A percentile compares a stretch with the other conserved stretches of the same genome.
Conservation (phyloP, 331 rosid species). For the Malus hybrid region DNA sequence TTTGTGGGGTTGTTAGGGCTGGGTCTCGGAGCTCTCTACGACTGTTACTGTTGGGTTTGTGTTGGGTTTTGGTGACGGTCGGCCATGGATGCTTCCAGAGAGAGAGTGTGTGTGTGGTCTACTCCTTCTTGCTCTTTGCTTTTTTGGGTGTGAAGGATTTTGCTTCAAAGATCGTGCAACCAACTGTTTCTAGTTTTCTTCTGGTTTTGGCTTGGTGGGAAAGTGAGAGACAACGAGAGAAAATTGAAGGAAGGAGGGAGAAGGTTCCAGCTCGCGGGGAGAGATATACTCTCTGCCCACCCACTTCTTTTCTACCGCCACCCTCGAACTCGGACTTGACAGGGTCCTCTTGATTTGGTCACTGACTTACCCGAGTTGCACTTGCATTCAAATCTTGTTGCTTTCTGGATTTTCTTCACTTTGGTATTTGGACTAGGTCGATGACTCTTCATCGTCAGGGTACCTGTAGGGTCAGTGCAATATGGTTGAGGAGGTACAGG, state of each 20-base stretch:
- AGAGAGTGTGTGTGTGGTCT: not conserved
- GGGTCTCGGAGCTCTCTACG: not conserved
- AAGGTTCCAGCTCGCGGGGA: not conserved
- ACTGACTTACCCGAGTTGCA: not conserved
- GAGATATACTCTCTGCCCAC: not conserved
- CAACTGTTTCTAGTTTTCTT: constrained; percentile 20
- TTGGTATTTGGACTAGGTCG: too few species aligned
- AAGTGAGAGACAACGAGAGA: too few species aligned
- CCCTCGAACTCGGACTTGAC: constrained; percentile 15
- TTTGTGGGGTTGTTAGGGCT: not conserved
- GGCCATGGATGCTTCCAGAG: constrained; percentile 30
- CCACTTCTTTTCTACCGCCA: not conserved
- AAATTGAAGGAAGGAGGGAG: too few species aligned
- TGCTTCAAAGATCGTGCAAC: constrained; percentile 42
- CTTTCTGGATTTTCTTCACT: not conserved
- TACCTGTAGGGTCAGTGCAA: too few species aligned
- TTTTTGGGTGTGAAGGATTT: not conserved
- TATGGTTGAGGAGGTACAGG: too few species aligned
- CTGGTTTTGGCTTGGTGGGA: constrained; percentile 6
- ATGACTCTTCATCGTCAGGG: too few species aligned
- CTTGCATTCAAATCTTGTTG: not conserved
- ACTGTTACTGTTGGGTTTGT: constrained; percentile 6
- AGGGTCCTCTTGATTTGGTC: constrained; percentile 28
- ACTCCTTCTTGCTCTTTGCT: not conserved
- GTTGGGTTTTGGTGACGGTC: constrained; percentile 26